Conservation (phyloP, 2,329 filamentous ascomycete genomes). For the Colletotrichum cordylinicola region DNA sequence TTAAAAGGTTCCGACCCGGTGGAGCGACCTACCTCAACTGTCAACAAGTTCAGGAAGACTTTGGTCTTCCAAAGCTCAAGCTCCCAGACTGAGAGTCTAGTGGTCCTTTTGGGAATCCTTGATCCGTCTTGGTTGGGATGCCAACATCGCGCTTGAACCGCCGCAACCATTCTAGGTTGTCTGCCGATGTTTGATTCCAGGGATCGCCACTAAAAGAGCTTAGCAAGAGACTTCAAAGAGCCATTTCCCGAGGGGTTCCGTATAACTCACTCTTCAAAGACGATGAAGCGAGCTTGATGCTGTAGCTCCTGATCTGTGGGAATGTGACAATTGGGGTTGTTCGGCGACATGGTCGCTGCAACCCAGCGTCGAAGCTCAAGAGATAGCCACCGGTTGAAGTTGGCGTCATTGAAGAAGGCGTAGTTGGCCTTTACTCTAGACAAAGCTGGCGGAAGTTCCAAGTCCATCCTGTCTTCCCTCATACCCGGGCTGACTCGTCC, state of each 20-base stretch:
- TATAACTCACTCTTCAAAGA: constrained; percentile 30
- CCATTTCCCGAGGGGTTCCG: fast-evolving
- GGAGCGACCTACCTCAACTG: neutral
- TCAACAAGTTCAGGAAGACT: neutral
- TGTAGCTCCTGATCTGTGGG: constrained; percentile 41
- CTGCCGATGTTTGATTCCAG: constrained; percentile 20
- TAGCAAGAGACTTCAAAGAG: neutral
- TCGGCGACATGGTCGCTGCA: constrained; percentile 33
- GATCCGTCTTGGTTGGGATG: neutral
- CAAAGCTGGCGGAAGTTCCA: neutral
- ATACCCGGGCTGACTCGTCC: neutral
- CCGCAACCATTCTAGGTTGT: constrained; percentile 16
- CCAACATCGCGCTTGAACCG: constrained; percentile 12
- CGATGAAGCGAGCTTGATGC: constrained; percentile 36
- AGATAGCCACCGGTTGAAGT: constrained; percentile 29
- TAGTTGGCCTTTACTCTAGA: neutral
- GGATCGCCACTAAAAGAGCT: constrained; percentile 1
- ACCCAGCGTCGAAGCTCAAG: constrained; percentile 27
- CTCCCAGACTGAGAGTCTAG: neutral
- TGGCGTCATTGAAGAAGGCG: constrained; percentile 28
- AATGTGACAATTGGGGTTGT: constrained; percentile 31
- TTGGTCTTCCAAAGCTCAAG: neutral
- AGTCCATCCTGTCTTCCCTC: neutral
- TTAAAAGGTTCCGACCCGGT: neutral
- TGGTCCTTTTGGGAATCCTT: neutral